Percentiles rank a stretch among this genome's conserved stretches.
Evolutionary conservation across 257 asterid genomes (phyloP).

Genomic region (Nicotiana otophora): DNA sequence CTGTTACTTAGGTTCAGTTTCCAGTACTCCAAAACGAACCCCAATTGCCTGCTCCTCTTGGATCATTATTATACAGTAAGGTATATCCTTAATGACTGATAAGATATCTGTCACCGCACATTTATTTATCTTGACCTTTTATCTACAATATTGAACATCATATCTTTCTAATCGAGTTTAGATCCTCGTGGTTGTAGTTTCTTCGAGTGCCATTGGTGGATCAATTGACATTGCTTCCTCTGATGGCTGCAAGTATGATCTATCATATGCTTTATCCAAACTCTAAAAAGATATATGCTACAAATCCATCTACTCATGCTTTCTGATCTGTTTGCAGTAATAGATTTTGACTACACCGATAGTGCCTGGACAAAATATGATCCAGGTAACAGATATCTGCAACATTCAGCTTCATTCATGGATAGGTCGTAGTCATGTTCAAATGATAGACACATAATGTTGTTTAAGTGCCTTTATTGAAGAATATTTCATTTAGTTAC

Average conservation of each 20-base stretch:
- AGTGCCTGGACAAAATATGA: constrained; percentile 55
- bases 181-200: constrained; percentile 28
- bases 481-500: constrained; percentile 37
- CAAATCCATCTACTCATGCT: background rate
- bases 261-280: background rate
- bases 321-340: constrained; percentile 38
- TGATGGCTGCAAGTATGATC: constrained; percentile 55
- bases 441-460: constrained; percentile 6
- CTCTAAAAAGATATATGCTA: background rate
- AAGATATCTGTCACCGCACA: background rate
- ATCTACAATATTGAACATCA: background rate
- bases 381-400: constrained; percentile 31
- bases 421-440: background rate
- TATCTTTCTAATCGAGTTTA: background rate
- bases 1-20: constrained; percentile 41
- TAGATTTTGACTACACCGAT: constrained; percentile 63
- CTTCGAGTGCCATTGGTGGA: constrained; percentile 43
- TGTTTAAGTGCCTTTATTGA: constrained; percentile 9
- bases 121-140: background rate
- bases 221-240: constrained; percentile 47
- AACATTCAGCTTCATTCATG: background rate
- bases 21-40: constrained; percentile 46
- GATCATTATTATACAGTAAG: constrained; percentile 48
- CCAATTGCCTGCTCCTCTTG: constrained; percentile 55
- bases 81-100: constrained; percentile 14